A percentile compares a stretch with the other conserved stretches of the same genome.
Conservation (phyloP, 2,329 filamentous ascomycete genomes). For the Ustilaginoidea virens region DNA sequence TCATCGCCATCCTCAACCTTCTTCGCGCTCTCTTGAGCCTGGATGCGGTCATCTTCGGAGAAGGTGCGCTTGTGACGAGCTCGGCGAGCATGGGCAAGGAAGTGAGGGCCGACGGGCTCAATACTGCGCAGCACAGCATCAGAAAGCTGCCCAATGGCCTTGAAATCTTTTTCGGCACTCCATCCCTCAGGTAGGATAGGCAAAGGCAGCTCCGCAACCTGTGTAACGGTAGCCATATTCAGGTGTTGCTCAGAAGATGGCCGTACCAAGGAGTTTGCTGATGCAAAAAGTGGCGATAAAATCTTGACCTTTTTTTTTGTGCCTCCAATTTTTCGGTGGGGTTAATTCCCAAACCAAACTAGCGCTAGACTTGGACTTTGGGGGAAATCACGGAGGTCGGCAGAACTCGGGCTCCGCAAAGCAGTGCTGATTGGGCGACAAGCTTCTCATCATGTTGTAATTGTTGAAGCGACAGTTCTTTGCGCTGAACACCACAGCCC, state of each 20-base stretch:
- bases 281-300: too few species aligned
- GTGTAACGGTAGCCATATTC: conserved; percentile 48
- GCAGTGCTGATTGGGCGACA: too few species aligned
- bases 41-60: conserved; percentile 94
- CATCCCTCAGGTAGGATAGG: conserved; percentile 68
- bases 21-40: conserved; percentile 88
- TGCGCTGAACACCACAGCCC: not conserved
- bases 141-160: conserved; percentile 62
- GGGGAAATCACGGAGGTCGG: too few species aligned
- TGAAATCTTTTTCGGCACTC: conserved; percentile 85
- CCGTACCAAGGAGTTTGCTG: conserved; percentile 8
- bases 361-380: too few species aligned
- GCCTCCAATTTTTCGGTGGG: conserved; percentile 3
- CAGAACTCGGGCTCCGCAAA: too few species aligned
- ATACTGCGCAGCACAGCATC: conserved; percentile 70
- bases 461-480: too few species aligned
- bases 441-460: too few species aligned
- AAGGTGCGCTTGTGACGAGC: conserved; percentile 95
- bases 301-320: conserved; percentile 7
- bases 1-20: conserved; percentile 86
- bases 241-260: conserved; percentile 4
- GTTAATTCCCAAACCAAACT: not conserved
- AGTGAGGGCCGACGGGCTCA: conserved; percentile 93
- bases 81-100: conserved; percentile 90
- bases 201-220: conserved; percentile 45